These are phyloP conservation scores for Ophiostoma montium DNA, from an alignment of 2,329 filamentous ascomycete genomes.

Conservation along the genomic window DNA sequence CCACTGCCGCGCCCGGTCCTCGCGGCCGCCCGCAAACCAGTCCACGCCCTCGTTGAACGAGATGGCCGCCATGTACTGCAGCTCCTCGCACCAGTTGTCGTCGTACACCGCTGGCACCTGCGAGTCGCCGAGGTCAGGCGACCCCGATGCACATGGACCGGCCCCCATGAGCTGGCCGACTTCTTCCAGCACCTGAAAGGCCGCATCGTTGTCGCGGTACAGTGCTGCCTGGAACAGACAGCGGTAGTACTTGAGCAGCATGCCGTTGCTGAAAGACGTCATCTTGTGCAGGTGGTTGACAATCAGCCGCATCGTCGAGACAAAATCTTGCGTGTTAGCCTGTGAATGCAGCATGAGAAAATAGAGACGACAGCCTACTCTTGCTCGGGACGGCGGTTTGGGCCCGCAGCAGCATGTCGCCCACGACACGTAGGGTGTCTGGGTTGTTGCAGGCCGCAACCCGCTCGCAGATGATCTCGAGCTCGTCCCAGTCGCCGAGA, in stretches of 20 bases:
- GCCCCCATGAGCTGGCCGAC: constrained; percentile 38
- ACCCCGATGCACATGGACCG: constrained; percentile 18
- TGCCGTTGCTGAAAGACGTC: constrained; percentile 39
- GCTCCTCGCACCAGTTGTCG: constrained; percentile 31
- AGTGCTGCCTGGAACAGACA: constrained; percentile 60
- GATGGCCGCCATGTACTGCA: constrained; percentile 61
- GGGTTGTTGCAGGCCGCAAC: constrained; percentile 30
- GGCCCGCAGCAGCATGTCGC: constrained; percentile 47
- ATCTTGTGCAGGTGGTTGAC: constrained; percentile 53
- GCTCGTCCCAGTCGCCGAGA: constrained; percentile 52
- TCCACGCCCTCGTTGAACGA: constrained; percentile 60
- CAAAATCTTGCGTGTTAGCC: constrained; percentile 30
- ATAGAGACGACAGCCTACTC: background rate
- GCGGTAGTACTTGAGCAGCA: constrained; percentile 62
- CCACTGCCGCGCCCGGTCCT: constrained; percentile 44
- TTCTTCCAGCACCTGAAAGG: constrained; percentile 50
- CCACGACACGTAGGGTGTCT: constrained; percentile 45
- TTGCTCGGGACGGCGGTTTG: constrained; percentile 22
- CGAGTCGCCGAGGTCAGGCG: constrained; percentile 30
- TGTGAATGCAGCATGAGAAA: no score
- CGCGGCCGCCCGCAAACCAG: constrained; percentile 41
- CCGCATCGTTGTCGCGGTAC: constrained; percentile 37
- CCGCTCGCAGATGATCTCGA: constrained; percentile 45
- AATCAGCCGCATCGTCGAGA: constrained; percentile 46
- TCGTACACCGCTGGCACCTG: background rate